Evolutionary conservation across 2,329 filamentous ascomycete species (phyloP).

Genomic region (Cladosporium cucumerinum): DNA sequence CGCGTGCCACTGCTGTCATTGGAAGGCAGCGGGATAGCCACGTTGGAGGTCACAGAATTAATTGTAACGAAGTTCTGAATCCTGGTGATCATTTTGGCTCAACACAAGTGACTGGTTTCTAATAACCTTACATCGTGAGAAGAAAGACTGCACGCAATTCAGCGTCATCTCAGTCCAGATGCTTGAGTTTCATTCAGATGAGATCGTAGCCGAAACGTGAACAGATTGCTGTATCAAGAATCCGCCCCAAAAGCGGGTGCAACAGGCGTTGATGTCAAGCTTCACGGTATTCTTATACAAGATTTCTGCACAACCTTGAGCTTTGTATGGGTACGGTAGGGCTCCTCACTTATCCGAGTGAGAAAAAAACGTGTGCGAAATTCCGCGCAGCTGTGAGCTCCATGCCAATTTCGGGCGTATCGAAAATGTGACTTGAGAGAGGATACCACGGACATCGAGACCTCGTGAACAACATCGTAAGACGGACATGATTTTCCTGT

Average conservation of each 20-base stretch:
- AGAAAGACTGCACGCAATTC: too few species aligned
- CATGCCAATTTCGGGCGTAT: neutral
- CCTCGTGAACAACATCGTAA: neutral
- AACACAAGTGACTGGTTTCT: too few species aligned
- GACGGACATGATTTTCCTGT: neutral
- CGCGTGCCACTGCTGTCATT: neutral
- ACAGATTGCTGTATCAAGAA: too few species aligned
- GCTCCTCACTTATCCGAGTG: neutral
- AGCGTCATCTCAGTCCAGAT: too few species aligned
- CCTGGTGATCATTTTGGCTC: neutral
- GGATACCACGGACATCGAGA: neutral
- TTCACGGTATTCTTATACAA: neutral
- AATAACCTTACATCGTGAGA: too few species aligned
- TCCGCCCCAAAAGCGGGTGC: too few species aligned
- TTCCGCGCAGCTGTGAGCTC: too few species aligned
- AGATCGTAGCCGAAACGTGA: too few species aligned
- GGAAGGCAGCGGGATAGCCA: neutral
- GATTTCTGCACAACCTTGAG: neutral
- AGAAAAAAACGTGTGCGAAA: too few species aligned
- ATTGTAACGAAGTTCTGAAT: neutral
- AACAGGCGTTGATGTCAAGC: neutral
- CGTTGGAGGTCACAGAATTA: neutral
- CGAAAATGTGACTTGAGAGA: neutral
- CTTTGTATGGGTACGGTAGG: neutral
- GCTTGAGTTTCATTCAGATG: too few species aligned